phyloP scores from a whole-genome alignment of 2,329 filamentous ascomycete species.

The Dryadomyces quercivorus region DNA sequence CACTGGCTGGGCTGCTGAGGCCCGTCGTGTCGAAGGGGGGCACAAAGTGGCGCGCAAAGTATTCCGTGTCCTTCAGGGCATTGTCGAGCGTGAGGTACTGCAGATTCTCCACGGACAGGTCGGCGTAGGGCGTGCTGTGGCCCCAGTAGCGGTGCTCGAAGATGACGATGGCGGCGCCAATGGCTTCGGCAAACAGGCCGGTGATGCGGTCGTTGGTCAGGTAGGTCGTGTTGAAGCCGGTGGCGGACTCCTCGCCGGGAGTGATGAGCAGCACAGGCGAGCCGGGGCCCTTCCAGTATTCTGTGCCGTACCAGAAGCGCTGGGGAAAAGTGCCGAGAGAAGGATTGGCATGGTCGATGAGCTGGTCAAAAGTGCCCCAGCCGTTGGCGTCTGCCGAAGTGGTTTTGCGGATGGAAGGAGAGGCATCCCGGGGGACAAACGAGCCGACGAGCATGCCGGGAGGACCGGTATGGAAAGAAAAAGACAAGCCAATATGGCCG shows the following conservation, averaged over 20 bases:
- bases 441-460: neutral
- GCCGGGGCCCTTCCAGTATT: slow-evolving; percentile 26
- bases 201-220: slow-evolving; percentile 41
- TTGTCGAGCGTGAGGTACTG: slow-evolving; percentile 27
- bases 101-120: slow-evolving; percentile 23
- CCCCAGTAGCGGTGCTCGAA: slow-evolving; percentile 33
- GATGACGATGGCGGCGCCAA: slow-evolving; percentile 26
- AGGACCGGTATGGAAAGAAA: neutral
- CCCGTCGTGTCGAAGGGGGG: slow-evolving; percentile 35
- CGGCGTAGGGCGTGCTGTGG: slow-evolving; percentile 22
- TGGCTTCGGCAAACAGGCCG: slow-evolving; percentile 25
- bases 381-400: slow-evolving; percentile 4
- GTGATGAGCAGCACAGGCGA: slow-evolving; percentile 27
- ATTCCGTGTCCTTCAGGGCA: slow-evolving; percentile 26
- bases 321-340: slow-evolving; percentile 27
- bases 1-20: slow-evolving; percentile 29
- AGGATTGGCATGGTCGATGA: slow-evolving; percentile 27
- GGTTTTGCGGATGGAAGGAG: no score
- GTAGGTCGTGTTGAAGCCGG: slow-evolving; percentile 12
- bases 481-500: no score
- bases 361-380: slow-evolving; percentile 23
- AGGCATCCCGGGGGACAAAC: neutral
- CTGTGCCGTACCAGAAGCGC: slow-evolving; percentile 26
- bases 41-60: slow-evolving; percentile 30
- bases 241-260: slow-evolving; percentile 22